These are phyloP conservation scores for Aphanomyces euteiches DNA, from an alignment of 352 stramenopile genomes.

Conservation along the genomic window DNA sequence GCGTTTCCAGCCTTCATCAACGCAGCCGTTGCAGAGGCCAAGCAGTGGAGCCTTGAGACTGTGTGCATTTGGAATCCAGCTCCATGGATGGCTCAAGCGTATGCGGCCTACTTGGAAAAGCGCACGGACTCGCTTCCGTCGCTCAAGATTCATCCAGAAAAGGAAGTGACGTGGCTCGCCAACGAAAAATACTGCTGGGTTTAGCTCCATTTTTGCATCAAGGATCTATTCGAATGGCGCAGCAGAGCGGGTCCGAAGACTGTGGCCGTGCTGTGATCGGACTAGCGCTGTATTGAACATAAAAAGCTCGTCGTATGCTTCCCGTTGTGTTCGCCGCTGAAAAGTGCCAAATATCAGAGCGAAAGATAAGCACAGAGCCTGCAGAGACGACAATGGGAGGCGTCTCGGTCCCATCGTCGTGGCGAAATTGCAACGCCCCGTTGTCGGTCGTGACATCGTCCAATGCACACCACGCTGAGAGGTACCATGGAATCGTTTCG, in stretches of 20 bases:
- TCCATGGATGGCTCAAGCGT: background rate
- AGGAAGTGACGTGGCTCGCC: constrained; percentile 7
- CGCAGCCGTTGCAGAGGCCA: background rate
- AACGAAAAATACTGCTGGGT: constrained; percentile 27
- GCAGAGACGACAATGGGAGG: constrained; percentile 37
- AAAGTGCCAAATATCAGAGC: constrained; percentile 69
- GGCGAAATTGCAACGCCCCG: constrained; percentile 51
- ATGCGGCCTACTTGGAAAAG: background rate
- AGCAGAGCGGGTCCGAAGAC: constrained; percentile 50
- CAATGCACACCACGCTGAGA: constrained; percentile 66
- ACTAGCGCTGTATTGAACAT: constrained; percentile 58
- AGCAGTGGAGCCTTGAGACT: background rate
- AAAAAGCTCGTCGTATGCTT: constrained; percentile 50
- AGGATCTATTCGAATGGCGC: constrained; percentile 46
- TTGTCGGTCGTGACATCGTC: constrained; percentile 52
- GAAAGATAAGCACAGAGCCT: constrained; percentile 59
- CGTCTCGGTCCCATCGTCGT: background rate
- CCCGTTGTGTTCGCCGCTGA: constrained; percentile 57
- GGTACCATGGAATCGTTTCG: constrained; percentile 44
- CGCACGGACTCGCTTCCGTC: constrained; percentile 3
- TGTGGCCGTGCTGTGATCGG: constrained; percentile 46
- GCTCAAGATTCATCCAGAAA: background rate
- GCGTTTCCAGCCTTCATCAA: background rate
- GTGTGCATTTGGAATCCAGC: constrained; percentile 8
- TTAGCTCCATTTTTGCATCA: background rate